These are phyloP conservation scores for Penicillium sp. DNA, from an alignment of 2,329 filamentous ascomycete species.

Conservation along the genomic window DNA sequence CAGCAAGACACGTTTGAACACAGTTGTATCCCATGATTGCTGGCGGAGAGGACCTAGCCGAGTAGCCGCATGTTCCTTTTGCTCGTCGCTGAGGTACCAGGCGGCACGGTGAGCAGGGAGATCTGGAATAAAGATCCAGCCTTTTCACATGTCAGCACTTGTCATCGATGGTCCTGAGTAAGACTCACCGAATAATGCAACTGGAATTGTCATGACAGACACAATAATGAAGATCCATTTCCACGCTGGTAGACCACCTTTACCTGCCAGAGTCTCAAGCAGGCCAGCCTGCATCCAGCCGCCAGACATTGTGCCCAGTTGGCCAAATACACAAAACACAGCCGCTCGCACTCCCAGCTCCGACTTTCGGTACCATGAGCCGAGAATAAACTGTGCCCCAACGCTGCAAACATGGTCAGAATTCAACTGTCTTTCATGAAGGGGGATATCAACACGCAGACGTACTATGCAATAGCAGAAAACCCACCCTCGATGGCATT, in stretches of 20 bases:
- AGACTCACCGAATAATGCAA: constrained; percentile 42
- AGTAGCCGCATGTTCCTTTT: constrained; percentile 38
- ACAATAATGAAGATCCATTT: constrained; percentile 49
- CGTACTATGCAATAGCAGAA: constrained; percentile 46
- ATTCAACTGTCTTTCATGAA: neutral
- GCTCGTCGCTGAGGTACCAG: constrained; percentile 38
- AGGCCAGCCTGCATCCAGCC: constrained; percentile 50
- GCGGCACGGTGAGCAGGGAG: constrained; percentile 45
- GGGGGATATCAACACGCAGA: neutral
- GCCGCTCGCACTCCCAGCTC: constrained; percentile 41
- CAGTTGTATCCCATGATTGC: constrained; percentile 29
- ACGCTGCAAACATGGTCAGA: constrained; percentile 27
- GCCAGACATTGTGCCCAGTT: constrained; percentile 47
- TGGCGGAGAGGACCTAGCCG: constrained; percentile 37
- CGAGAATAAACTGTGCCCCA: constrained; percentile 48
- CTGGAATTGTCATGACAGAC: constrained; percentile 44
- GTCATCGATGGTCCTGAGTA: neutral
- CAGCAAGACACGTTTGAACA: constrained; percentile 36
- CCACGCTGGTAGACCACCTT: constrained; percentile 42
- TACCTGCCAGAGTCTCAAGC: constrained; percentile 37
- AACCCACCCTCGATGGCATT: constrained; percentile 49
- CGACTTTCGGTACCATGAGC: constrained; percentile 47
- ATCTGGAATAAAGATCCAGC: constrained; percentile 49
- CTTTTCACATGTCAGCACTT: constrained; percentile 18
- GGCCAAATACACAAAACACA: constrained; percentile 44